phyloP scores from a whole-genome alignment of 164 flowering plant species.

The Akebia trifoliata region DNA sequence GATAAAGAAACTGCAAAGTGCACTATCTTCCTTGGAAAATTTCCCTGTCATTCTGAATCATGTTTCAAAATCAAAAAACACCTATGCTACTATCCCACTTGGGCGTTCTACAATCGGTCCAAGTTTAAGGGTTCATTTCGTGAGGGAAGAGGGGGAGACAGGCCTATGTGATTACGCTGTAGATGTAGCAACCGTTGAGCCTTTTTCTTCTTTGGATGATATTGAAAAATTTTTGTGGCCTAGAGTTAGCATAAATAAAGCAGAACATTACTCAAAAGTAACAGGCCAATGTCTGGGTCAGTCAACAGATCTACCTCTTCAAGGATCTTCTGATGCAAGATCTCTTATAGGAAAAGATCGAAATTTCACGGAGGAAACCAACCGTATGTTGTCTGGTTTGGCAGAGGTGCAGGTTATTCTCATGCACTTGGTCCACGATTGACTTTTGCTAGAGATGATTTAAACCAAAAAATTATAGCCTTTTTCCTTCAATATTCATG shows the following conservation, averaged over 20 bases:
- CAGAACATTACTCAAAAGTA: constrained; percentile 6
- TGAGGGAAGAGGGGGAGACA: constrained; percentile 56
- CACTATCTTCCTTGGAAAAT: constrained; percentile 67
- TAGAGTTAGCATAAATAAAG: constrained; percentile 32
- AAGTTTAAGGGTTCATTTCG: constrained; percentile 62
- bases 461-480: too few species aligned
- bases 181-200: constrained; percentile 60
- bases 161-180: constrained; percentile 37
- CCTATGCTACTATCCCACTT: constrained; percentile 65
- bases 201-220: constrained; percentile 60
- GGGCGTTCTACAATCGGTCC: constrained; percentile 42
- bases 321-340: too few species aligned
- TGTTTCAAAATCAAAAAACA: constrained; percentile 35
- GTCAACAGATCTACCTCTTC: too few species aligned
- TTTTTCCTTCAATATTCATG: too few species aligned
- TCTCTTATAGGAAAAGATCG: background rate
- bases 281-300: background rate
- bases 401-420: background rate
- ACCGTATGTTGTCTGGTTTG: background rate
- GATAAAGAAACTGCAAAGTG: constrained; percentile 54
- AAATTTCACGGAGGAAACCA: background rate
- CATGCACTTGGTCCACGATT: too few species aligned
- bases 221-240: constrained; percentile 67
- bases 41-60: constrained; percentile 61
- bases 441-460: too few species aligned